Evolutionary conservation across 768 basidiomycete species (phyloP), one percentile per base, ranked within the genome.

Genomic region (Russula foetens): DNA sequence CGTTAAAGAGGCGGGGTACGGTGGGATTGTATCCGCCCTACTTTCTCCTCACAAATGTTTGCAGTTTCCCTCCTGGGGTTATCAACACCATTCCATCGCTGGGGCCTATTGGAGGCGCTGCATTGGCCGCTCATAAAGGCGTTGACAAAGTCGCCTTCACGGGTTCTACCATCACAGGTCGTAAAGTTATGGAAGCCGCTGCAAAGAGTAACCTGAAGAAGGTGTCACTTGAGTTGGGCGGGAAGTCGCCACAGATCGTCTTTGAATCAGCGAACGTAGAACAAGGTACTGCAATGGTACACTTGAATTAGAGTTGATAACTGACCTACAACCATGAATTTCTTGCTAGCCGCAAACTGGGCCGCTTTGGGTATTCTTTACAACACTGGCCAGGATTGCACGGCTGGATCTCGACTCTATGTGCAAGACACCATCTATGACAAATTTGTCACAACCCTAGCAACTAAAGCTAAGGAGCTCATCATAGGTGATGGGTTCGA

Each of bases 111-210:
- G 92, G 92, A 55, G 95, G 95, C 29, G 88, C 89, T 8, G 91
- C 92, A 3, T 79, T 98, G 60, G 76, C 94, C 6, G 72, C 81
- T 12, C 96, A 98, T 73, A 79, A 71, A 57, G 90, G 88, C 65
- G 87, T 98, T 49, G 92, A 97, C 76, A 96, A 97, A 74, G 81
- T 98, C 63, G 94, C 95, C 2, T 97, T 98, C 73, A 98, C 96
- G 9, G 96, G 96, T 48, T 92, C 90, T 38, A 95, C 93, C 15
- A 69, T 82, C 57, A 95, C 92, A 5, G 96, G 96, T 24, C 82
- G 93, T 24, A 90, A 87, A 69, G 84, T 98, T 69, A 87, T 93
- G 84, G 84, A 88, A 69, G 92, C 95, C 15, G 92, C 95, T 2
- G 92, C 95, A 8, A 86, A 87, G 71, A 90, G 88, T 67, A 98